phyloP scores from a whole-genome alignment of 2,329 filamentous ascomycete species.

The Trichocomaceae sp. region DNA sequence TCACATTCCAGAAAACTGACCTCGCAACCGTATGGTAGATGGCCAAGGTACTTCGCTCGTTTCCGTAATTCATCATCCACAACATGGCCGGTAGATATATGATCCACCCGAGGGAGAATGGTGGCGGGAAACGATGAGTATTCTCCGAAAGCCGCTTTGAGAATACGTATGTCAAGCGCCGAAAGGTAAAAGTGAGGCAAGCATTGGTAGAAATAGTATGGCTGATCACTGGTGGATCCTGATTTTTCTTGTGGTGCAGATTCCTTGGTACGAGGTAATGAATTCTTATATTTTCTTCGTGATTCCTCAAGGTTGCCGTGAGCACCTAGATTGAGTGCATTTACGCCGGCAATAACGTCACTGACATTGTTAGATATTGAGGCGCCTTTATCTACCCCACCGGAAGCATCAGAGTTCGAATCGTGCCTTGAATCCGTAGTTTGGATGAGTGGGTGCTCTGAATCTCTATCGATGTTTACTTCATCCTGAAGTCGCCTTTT shows the following conservation, averaged over 20 bases:
- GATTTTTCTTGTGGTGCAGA: constrained; percentile 27
- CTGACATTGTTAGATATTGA: background rate
- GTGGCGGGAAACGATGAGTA: constrained; percentile 79
- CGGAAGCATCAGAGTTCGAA: background rate
- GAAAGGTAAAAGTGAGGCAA: constrained; percentile 85
- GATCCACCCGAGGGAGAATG: constrained; percentile 78
- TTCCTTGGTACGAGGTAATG: constrained; percentile 8
- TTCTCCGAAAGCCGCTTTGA: constrained; percentile 80
- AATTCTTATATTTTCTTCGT: constrained; percentile 20
- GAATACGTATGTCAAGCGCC: constrained; percentile 81
- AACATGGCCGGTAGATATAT: constrained; percentile 79
- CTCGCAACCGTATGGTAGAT: constrained; percentile 84
- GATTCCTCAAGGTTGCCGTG: constrained; percentile 15
- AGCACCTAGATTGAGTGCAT: constrained; percentile 18
- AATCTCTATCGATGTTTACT: constrained; percentile 43
- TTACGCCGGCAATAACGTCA: constrained; percentile 22
- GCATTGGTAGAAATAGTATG: constrained; percentile 83
- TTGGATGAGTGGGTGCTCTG: constrained; percentile 26
- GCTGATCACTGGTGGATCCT: constrained; percentile 43
- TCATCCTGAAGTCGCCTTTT: constrained; percentile 43
- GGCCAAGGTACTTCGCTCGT: constrained; percentile 76
- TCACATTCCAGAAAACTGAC: constrained; percentile 89
- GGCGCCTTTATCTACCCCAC: background rate
- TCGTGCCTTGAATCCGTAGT: constrained; percentile 31
- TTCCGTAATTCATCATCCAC: constrained; percentile 79